Evolutionary conservation across 768 basidiomycete species (phyloP).

Genomic region (Strobilomyces dryophilus): DNA sequence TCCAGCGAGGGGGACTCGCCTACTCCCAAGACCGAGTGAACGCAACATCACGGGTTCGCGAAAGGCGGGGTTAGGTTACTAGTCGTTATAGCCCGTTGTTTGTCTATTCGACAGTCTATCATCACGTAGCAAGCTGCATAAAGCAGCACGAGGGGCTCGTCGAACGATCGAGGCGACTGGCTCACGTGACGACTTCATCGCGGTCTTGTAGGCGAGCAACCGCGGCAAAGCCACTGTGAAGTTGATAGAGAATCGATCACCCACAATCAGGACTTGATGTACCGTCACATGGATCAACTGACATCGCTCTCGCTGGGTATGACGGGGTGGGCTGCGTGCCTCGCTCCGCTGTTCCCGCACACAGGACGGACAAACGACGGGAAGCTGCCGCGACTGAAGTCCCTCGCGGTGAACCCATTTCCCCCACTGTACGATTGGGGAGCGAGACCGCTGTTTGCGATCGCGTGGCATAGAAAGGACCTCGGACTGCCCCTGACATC

Average conservation of each 20-base stretch:
- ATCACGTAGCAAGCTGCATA: neutral
- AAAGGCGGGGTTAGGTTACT: no score
- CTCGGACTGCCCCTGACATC: no score
- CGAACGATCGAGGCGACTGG: no score
- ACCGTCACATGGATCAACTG: neutral
- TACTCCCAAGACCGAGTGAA: conserved; percentile 7
- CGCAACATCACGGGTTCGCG: neutral
- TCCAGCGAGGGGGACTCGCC: conserved; percentile 6
- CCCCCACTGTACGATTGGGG: neutral
- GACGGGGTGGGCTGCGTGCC: neutral
- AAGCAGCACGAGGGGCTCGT: no score
- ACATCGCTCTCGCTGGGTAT: neutral
- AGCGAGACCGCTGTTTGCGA: neutral
- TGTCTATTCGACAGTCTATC: neutral
- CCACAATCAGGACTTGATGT: no score
- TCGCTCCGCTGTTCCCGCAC: neutral
- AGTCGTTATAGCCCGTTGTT: no score
- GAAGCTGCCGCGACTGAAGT: neutral
- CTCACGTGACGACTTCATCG: no score
- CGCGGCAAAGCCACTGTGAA: no score
- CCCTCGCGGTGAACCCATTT: neutral
- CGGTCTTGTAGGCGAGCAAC: no score
- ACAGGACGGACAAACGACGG: neutral
- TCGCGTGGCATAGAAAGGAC: neutral
- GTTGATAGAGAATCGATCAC: no score